These are phyloP conservation scores for Candolleomyces eurysporus DNA, from an alignment of 768 basidiomycete species.

Conservation along the genomic window DNA sequence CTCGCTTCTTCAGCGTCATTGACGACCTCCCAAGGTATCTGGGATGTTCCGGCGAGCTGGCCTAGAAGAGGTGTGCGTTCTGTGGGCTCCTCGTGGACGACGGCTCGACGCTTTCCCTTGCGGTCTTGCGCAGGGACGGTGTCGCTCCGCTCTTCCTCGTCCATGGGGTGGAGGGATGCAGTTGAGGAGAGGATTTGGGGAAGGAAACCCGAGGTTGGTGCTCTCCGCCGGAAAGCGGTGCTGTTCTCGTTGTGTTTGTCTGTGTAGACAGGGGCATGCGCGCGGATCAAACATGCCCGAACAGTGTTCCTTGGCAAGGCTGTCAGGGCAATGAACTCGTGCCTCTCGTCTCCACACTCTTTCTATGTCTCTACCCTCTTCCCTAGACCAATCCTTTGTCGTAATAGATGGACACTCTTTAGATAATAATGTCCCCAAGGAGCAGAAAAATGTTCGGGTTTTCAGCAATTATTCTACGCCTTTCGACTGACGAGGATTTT, in stretches of 20 bases:
- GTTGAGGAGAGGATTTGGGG: neutral
- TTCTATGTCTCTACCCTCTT: neutral
- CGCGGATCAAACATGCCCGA: too few species aligned
- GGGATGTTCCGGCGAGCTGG: constrained; percentile 22
- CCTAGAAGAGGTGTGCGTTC: constrained; percentile 58
- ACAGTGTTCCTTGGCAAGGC: neutral
- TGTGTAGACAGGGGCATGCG: too few species aligned
- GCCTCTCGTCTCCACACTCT: neutral
- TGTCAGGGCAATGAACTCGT: neutral
- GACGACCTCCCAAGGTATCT: constrained; percentile 27
- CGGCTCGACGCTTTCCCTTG: constrained; percentile 59
- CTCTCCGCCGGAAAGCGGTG: too few species aligned
- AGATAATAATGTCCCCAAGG: neutral
- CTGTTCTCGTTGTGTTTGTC: too few species aligned
- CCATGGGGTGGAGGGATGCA: constrained; percentile 3
- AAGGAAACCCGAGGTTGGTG: neutral
- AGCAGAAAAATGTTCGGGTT: constrained; percentile 8
- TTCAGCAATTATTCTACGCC: neutral
- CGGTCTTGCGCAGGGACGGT: constrained; percentile 4
- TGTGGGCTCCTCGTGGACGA: constrained; percentile 29
- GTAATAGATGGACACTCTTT: neutral
- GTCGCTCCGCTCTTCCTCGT: constrained; percentile 8
- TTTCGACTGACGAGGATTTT: neutral
- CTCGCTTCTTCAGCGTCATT: neutral
- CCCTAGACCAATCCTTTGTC: constrained; percentile 4